Percentiles rank a stretch among this genome's conserved stretches.
phyloP scores from a whole-genome alignment of 73 alveolate species.

The Uronychia binucleata region DNA sequence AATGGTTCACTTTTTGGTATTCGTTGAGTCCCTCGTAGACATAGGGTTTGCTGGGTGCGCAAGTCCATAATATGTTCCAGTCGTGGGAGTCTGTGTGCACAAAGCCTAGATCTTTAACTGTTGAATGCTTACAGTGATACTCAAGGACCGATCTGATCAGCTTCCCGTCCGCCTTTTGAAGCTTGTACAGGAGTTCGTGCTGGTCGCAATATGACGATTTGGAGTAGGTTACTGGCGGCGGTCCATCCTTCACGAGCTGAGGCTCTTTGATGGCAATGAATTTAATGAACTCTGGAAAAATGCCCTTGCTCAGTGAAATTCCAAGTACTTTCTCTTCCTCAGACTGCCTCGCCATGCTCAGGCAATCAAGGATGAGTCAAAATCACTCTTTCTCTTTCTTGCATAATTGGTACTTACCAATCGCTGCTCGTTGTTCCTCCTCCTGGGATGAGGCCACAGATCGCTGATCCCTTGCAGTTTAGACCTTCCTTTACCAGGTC shows the following conservation, averaged over 20 bases:
- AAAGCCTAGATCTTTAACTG: constrained; percentile 23
- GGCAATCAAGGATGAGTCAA: not conserved
- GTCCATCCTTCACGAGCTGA: constrained; percentile 21
- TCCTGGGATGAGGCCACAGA: not conserved
- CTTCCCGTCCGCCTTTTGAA: constrained; percentile 61
- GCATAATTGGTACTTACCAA: not conserved
- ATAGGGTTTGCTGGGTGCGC: constrained; percentile 38
- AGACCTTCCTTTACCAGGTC: constrained; percentile 57
- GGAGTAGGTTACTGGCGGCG: constrained; percentile 3
- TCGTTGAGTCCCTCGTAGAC: constrained; percentile 72
- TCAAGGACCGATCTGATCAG: constrained; percentile 56
- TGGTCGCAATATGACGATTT: constrained; percentile 17
- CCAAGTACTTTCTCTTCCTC: constrained; percentile 23
- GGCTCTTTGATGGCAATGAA: constrained; percentile 27
- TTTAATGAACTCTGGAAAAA: not conserved
- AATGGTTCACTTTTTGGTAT: constrained; percentile 75
- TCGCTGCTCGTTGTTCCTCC: not conserved
- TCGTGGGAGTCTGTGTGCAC: constrained; percentile 36
- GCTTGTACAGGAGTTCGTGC: constrained; percentile 36
- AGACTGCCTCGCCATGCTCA: constrained; percentile 4
- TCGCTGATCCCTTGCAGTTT: not conserved
- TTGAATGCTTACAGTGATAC: not conserved
- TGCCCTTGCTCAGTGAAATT: not conserved
- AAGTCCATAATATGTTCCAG: constrained; percentile 58
- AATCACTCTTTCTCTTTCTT: constrained; percentile 19